Evolutionary conservation across 805 yeast genomes (phyloP).

Genomic region (Nakazawaea sp.): DNA sequence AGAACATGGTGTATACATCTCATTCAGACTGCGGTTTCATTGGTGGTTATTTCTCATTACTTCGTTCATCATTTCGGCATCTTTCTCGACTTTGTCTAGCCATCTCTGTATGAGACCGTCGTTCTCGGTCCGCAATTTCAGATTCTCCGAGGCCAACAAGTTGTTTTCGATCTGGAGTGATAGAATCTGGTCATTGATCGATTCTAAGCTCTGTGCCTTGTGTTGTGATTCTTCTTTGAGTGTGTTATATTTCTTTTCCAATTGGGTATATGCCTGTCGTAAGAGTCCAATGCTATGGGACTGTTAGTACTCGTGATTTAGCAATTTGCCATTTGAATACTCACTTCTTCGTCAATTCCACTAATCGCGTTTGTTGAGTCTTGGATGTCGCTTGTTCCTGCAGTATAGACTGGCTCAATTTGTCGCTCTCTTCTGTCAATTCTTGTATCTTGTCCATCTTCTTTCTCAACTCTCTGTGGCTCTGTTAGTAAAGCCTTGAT

Average conservation of each 20-base stretch:
- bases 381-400: too few relatives aligned
- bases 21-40: too few relatives aligned
- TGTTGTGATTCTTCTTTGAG: conserved; percentile 24
- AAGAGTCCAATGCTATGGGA: conserved; percentile 12
- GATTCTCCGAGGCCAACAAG: conserved; percentile 28
- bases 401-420: neutral
- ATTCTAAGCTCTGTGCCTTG: conserved; percentile 39
- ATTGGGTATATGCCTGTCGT: conserved; percentile 18
- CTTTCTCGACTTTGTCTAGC: conserved; percentile 34
- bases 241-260: conserved; percentile 15
- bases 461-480: conserved; percentile 5
- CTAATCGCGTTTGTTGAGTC: neutral
- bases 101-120: conserved; percentile 32
- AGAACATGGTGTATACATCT: too few relatives aligned
- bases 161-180: conserved; percentile 44
- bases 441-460: neutral
- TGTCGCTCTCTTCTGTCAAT: neutral
- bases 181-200: conserved; percentile 43
- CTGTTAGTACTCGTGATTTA: neutral
- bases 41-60: conserved; percentile 12
- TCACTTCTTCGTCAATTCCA: conserved; percentile 7
- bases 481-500: neutral
- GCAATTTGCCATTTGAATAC: neutral
- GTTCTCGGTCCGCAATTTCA: conserved; percentile 28
- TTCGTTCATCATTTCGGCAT: conserved; percentile 35